phyloP scores from a whole-genome alignment of 148 eudicot genomes.

The Silene uniflora region DNA sequence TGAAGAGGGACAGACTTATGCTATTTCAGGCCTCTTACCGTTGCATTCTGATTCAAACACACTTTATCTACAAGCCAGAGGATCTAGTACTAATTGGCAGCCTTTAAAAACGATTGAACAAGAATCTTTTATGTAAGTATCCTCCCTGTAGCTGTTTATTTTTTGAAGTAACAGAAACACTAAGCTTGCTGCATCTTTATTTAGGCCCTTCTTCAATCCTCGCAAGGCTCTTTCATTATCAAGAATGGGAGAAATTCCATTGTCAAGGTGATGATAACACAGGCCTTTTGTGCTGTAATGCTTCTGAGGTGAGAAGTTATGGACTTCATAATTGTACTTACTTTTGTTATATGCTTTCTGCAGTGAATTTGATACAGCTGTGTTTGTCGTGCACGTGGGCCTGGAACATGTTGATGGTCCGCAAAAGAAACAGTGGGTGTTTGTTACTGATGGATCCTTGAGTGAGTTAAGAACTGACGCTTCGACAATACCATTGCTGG shows the following conservation, averaged over 20 bases:
- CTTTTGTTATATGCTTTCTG: conserved; percentile 19
- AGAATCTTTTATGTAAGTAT: conserved; percentile 56
- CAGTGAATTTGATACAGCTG: conserved; percentile 92
- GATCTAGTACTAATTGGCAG: conserved; percentile 65
- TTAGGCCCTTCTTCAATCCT: conserved; percentile 72
- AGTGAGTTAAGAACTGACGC: conserved; percentile 32
- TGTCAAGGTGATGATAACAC: conserved; percentile 54
- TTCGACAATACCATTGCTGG: conserved; percentile 50
- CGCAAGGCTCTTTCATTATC: conserved; percentile 59
- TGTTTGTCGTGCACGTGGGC: conserved; percentile 73
- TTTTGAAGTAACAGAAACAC: neutral
- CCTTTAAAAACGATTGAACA: conserved; percentile 44
- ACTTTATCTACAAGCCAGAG: conserved; percentile 78
- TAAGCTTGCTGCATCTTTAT: conserved; percentile 20
- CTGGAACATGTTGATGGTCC: conserved; percentile 48
- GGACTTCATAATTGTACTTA: conserved; percentile 16
- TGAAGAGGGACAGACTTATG: conserved; percentile 75
- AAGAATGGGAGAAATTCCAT: conserved; percentile 57
- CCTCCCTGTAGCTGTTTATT: conserved; percentile 11
- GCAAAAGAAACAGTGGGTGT: conserved; percentile 87
- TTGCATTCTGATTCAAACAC: conserved; percentile 48
- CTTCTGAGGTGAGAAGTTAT: conserved; percentile 11
- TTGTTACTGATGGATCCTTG: conserved; percentile 77
- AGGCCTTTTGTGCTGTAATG: conserved; percentile 4
- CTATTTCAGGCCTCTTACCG: conserved; percentile 67